Percentiles rank a stretch among this genome's conserved stretches.
Conservation (phyloP, 78 protist genomes). For the Dictyostelium intermedium region DNA sequence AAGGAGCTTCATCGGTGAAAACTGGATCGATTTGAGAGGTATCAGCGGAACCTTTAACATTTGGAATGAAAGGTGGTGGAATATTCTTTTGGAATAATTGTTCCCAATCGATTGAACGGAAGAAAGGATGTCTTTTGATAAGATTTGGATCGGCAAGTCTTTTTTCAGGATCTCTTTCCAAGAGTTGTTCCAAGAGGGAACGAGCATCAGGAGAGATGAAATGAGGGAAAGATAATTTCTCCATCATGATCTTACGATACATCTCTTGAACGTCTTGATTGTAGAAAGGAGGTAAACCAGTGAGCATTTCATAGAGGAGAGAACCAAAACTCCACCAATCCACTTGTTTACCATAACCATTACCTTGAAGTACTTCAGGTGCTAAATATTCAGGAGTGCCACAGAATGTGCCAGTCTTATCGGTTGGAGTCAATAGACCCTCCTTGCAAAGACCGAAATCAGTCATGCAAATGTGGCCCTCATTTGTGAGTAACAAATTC, state of each 20-base stretch:
- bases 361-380: slow-evolving; percentile 91
- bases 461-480: slow-evolving; percentile 93
- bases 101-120: slow-evolving; percentile 83
- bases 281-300: slow-evolving; percentile 91
- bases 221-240: slow-evolving; percentile 74
- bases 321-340: slow-evolving; percentile 98
- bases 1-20: slow-evolving; percentile 84
- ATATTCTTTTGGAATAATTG: slow-evolving; percentile 80
- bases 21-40: slow-evolving; percentile 85
- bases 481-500: slow-evolving; percentile 86
- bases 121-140: slow-evolving; percentile 84
- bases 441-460: slow-evolving; percentile 95
- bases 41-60: slow-evolving; percentile 82
- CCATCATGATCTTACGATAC: slow-evolving; percentile 84
- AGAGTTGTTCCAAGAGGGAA: slow-evolving; percentile 82
- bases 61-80: slow-evolving; percentile 87
- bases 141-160: slow-evolving; percentile 79
- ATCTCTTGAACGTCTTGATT: slow-evolving; percentile 84
- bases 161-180: slow-evolving; percentile 81
- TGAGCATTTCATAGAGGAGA: slow-evolving; percentile 91
- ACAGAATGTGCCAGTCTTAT: slow-evolving; percentile 93
- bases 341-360: slow-evolving; percentile 88
- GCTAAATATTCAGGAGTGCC: slow-evolving; percentile 99
- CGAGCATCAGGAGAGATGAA: slow-evolving; percentile 77
- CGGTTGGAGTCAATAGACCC: slow-evolving; percentile 37